Evolutionary conservation across 768 basidiomycete genomes (phyloP), one percentile per base, ranked within the genome.

Genomic region (Leccinellum luteum): DNA sequence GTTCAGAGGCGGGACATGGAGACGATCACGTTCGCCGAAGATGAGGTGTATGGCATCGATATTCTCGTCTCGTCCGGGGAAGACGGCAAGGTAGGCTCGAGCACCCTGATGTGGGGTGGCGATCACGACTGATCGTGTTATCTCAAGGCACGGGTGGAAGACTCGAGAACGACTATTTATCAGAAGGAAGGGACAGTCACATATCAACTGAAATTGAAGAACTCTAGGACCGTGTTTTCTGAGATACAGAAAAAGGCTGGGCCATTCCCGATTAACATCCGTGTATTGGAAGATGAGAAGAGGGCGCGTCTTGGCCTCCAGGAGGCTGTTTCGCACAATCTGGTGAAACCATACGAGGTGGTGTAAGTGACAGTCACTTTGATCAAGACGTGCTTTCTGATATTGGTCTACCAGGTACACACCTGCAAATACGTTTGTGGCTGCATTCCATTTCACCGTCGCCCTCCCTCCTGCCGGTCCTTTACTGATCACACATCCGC

Each of bases 211-310:
- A 98, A 98, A 80, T 89, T 96, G 86, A 98, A 96, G 80, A 96
- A 90, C 61, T 95, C 94, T 45, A 90, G 96, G 61, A 84, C 89
- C n/a, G 89, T 96, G 43, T 98, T 98, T 78, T 90, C 91, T 51
- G 96, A 98, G 75, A 92, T 98, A 66, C 92, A 95, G 76, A 95
- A 94, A 81, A 98, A 98, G 75, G 92, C 97, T 43, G 96, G 96
- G 25, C 82, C 93, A 5, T 98, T 99, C 85, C 96, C 97, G 32
- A 98, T 99, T 82, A 98, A 95, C 66, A 83, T 99, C 61, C 92
- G 97, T 60, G 81, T 81, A 48, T 81, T 98, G 57, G 96, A 96
- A 62, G 96, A 98, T 68, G 96, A 98, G 81, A 95, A 95, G 76
- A 85, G 92, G 53, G 89, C 93, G 27, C 87, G 96, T 35, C 88